Evolutionary conservation across 768 basidiomycete species (phyloP).

Genomic region (Suillus ampliporus): DNA sequence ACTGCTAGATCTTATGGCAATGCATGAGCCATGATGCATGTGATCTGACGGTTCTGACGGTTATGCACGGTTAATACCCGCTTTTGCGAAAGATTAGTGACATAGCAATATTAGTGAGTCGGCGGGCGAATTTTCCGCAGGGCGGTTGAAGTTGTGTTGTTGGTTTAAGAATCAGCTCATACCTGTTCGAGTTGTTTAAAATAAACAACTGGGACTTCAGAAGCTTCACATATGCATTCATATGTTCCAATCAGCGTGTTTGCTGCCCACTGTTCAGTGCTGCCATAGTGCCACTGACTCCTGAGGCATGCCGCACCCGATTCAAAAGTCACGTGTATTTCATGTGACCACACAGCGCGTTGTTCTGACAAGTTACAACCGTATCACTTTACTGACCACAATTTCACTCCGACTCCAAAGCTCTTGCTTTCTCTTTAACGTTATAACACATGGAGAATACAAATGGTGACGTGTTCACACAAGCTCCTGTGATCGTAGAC

Average conservation of each 20-base stretch:
- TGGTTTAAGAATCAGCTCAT: background rate
- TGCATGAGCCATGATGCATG: background rate
- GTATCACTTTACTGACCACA: background rate
- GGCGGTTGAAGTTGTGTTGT: background rate
- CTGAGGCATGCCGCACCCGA: too few species aligned
- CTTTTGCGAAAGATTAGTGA: background rate
- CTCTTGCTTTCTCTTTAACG: conserved; percentile 22
- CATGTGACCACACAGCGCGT: conserved; percentile 7
- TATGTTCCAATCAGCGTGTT: too few species aligned
- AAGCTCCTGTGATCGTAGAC: conserved; percentile 63
- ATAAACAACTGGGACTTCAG: background rate
- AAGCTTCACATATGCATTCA: background rate
- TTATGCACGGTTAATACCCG: background rate
- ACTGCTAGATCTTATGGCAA: background rate
- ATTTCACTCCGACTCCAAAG: background rate
- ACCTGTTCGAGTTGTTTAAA: background rate
- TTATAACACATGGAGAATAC: conserved; percentile 21
- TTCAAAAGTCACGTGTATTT: background rate
- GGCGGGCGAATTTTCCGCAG: background rate
- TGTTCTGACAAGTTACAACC: conserved; percentile 1
- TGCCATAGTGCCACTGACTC: too few species aligned
- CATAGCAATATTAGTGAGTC: background rate
- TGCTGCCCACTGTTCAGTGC: too few species aligned
- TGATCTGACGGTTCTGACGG: background rate
- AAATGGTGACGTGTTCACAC: conserved; percentile 51